Conservation (phyloP, 306 rosid species). For the Cajanus cajan region DNA sequence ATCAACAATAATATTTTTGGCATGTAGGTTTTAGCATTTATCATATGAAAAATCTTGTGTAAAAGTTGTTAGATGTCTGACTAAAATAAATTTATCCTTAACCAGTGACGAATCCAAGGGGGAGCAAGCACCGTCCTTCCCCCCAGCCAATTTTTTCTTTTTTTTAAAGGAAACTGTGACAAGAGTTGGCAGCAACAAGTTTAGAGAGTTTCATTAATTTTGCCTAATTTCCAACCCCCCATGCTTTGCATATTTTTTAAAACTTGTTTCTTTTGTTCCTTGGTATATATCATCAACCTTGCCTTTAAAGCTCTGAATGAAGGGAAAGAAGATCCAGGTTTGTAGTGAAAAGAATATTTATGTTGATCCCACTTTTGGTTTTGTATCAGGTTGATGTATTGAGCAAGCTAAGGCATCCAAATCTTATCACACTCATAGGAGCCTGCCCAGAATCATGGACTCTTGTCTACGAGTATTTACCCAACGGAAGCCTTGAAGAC, state of each 20-base stretch:
- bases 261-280: background rate
- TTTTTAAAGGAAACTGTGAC: background rate
- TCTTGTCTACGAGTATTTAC: constrained; percentile 79
- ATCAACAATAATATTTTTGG: background rate
- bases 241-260: background rate
- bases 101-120: background rate
- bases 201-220: background rate
- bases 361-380: constrained; percentile 21
- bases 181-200: background rate
- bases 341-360: background rate
- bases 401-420: constrained; percentile 87
- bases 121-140: too few species aligned
- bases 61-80: background rate
- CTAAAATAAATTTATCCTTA: background rate
- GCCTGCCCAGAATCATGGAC: constrained; percentile 78
- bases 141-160: too few species aligned
- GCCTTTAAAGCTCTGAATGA: background rate
- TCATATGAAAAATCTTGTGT: background rate
- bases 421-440: constrained; percentile 80
- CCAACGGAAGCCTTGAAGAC: constrained; percentile 91
- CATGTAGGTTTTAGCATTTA: background rate
- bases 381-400: constrained; percentile 74
- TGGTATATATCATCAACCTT: background rate
- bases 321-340: background rate
- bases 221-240: background rate